Evolutionary conservation across 768 basidiomycete genomes (phyloP).

Genomic region (Mycena sanguinolenta): DNA sequence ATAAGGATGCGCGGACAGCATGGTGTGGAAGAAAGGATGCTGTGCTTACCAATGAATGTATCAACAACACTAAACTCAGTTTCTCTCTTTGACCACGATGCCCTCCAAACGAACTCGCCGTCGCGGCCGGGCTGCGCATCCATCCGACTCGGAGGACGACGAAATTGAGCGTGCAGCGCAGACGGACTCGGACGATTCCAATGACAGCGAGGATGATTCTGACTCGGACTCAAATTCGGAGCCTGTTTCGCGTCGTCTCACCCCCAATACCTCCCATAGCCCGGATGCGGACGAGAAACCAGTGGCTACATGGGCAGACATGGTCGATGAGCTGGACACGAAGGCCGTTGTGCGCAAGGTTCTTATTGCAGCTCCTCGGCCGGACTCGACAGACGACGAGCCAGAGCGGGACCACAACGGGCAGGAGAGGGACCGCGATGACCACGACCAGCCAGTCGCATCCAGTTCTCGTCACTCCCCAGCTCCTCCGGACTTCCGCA

Average conservation of each 20-base stretch:
- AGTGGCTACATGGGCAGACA: constrained; percentile 80
- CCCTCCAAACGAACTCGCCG: constrained; percentile 62
- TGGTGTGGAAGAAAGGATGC: no score
- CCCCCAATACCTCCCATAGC: constrained; percentile 78
- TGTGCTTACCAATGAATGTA: no score
- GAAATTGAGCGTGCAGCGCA: constrained; percentile 80
- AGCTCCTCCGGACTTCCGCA: constrained; percentile 37
- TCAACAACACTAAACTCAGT: neutral
- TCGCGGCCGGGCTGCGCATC: constrained; percentile 71
- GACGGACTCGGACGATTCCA: constrained; percentile 78
- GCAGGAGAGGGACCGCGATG: constrained; percentile 26
- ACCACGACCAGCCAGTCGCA: constrained; percentile 48
- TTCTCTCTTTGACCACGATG: constrained; percentile 29
- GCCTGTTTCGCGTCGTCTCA: constrained; percentile 70
- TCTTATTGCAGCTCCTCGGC: constrained; percentile 38
- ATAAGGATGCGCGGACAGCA: no score
- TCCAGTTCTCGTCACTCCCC: constrained; percentile 53
- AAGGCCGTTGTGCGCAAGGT: constrained; percentile 45
- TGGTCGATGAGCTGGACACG: constrained; percentile 79
- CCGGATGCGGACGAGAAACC: constrained; percentile 62
- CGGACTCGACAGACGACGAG: constrained; percentile 39
- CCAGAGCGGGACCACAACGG: constrained; percentile 43
- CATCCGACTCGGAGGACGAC: constrained; percentile 62
- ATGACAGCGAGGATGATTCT: constrained; percentile 62
- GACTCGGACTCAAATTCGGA: constrained; percentile 81